phyloP scores from a whole-genome alignment of 202 grass and related monocot species.

The Zoysia matrella region DNA sequence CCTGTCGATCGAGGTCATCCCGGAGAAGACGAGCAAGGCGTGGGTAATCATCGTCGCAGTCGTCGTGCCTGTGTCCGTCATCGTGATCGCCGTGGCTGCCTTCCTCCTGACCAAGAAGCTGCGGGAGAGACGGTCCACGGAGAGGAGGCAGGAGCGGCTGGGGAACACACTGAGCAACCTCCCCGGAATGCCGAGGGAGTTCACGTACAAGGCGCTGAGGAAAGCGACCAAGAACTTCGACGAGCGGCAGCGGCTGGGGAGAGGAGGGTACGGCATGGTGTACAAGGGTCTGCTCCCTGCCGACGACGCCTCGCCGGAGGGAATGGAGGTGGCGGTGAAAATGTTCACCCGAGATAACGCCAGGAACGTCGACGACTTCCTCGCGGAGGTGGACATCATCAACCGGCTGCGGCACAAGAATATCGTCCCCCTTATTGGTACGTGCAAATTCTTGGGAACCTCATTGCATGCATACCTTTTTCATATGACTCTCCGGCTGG shows the following conservation, averaged over 20 bases:
- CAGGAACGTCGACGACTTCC: constrained; percentile 52
- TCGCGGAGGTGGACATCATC: constrained; percentile 25
- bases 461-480: too few species aligned
- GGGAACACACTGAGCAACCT: constrained; percentile 53
- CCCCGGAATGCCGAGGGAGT: constrained; percentile 60
- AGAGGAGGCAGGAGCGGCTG: constrained; percentile 37
- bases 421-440: constrained; percentile 67
- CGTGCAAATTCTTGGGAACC: background rate
- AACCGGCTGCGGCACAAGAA: constrained; percentile 63
- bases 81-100: background rate
- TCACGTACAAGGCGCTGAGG: constrained; percentile 44
- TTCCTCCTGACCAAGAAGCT: background rate
- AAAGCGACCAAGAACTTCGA: too few species aligned
- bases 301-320: constrained; percentile 8
- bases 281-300: constrained; percentile 44
- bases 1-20: too few species aligned
- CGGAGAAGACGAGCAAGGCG: too few species aligned
- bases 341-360: constrained; percentile 44
- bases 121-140: background rate
- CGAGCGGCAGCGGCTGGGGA: too few species aligned
- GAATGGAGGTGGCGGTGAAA: constrained; percentile 60
- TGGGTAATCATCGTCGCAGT: background rate
- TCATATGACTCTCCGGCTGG: too few species aligned
- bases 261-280: too few species aligned
- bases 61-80: background rate